Conservation (phyloP, 345 rosid species). For the Salix suchowensis region DNA sequence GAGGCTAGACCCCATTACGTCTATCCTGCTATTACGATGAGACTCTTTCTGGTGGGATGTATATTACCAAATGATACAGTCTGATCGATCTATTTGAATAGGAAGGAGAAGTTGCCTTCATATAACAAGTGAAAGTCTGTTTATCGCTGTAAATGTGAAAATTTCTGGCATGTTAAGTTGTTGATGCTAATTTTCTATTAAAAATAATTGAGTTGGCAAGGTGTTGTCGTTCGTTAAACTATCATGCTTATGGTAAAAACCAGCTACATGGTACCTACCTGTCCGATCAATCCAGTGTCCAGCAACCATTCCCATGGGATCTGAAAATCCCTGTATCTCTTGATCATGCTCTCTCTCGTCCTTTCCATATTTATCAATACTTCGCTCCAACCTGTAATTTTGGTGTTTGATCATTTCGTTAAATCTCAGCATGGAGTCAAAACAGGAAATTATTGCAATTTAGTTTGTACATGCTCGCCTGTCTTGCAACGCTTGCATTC, state of each 20-base stretch:
- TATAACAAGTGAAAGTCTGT: neutral
- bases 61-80: neutral
- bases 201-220: constrained; percentile 7
- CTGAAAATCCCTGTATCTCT: constrained; percentile 73
- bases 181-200: neutral
- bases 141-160: neutral
- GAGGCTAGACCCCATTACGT: neutral
- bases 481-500: constrained; percentile 79
- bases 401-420: constrained; percentile 17
- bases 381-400: constrained; percentile 70
- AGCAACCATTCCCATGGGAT: constrained; percentile 98
- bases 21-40: neutral
- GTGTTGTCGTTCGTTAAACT: neutral
- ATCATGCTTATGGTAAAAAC: constrained; percentile 11
- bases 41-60: neutral
- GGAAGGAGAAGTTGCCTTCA: neutral
- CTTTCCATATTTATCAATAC: constrained; percentile 54
- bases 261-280: constrained; percentile 50
- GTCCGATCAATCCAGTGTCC: constrained; percentile 70
- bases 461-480: constrained; percentile 81
- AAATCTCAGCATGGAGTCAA: constrained; percentile 9
- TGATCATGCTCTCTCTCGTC: constrained; percentile 51
- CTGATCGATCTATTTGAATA: neutral
- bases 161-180: neutral
- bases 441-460: constrained; percentile 17